A percentile compares a stretch with the other conserved stretches of the same genome.
phyloP scores from a whole-genome alignment of 441 rosid genomes.

The Rhodomyrtus psidioides region DNA sequence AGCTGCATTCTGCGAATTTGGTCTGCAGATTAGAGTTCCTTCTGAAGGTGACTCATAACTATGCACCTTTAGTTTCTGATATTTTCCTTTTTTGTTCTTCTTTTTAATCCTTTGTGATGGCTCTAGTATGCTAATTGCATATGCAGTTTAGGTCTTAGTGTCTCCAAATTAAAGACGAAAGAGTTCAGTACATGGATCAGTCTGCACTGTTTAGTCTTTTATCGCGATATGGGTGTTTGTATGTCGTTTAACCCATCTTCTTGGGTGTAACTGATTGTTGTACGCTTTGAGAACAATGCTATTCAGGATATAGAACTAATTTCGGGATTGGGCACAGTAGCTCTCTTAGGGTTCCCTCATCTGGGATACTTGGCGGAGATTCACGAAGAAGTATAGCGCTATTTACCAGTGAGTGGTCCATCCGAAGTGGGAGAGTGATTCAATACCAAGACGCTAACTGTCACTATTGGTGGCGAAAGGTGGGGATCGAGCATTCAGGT shows the following conservation, averaged over 20 bases:
- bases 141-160: constrained; percentile 29
- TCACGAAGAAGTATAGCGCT: too few species aligned
- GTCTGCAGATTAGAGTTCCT: background rate
- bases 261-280: constrained; percentile 11
- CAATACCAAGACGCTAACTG: too few species aligned
- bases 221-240: constrained; percentile 3
- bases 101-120: background rate
- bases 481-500: too few species aligned
- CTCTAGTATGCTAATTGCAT: constrained; percentile 37
- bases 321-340: too few species aligned
- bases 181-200: constrained; percentile 26
- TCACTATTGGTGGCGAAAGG: too few species aligned
- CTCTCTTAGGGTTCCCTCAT: too few species aligned
- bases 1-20: background rate
- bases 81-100: background rate
- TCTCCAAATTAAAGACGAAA: constrained; percentile 28
- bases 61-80: background rate
- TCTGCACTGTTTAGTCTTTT: constrained; percentile 18
- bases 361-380: too few species aligned
- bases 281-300: constrained; percentile 12
- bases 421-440: too few species aligned
- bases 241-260: constrained; percentile 2
- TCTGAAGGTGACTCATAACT: background rate
- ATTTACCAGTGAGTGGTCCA: too few species aligned
- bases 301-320: background rate